A percentile compares a stretch with the other conserved stretches of the same genome.
These are phyloP conservation scores for Sporopachydermia quercuum DNA, from an alignment of 805 yeast species.

Conservation along the genomic window DNA sequence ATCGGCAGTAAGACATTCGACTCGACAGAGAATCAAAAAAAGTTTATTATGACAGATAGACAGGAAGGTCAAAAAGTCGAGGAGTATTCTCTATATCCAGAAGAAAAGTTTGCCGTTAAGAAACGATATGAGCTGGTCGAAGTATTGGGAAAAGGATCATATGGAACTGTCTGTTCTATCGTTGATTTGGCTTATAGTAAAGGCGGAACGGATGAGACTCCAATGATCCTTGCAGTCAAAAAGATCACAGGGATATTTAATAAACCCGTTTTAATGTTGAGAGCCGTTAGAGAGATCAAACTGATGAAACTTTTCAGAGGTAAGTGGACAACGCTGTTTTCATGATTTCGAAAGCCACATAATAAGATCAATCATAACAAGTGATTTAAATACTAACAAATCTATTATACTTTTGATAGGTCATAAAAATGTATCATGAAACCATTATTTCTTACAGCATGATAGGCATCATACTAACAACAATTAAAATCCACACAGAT, in stretches of 20 bases:
- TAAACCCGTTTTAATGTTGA: constrained; percentile 48
- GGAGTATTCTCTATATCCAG: constrained; percentile 13
- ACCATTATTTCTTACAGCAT: too few relatives aligned
- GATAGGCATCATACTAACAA: too few relatives aligned
- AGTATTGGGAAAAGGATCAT: constrained; percentile 70
- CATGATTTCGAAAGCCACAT: too few relatives aligned
- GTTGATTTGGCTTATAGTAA: constrained; percentile 27
- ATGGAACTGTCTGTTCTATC: constrained; percentile 77
- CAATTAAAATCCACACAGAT: too few relatives aligned
- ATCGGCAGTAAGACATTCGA: too few relatives aligned
- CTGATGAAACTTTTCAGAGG: constrained; percentile 75
- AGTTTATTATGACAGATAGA: too few relatives aligned
- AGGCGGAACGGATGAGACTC: constrained; percentile 8
- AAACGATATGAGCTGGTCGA: constrained; percentile 40
- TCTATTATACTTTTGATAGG: background rate
- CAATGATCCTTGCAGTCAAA: constrained; percentile 57
- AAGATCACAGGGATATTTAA: constrained; percentile 60
- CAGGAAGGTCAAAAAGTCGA: too few relatives aligned
- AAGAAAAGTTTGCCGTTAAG: constrained; percentile 48
- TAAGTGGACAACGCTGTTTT: too few relatives aligned
- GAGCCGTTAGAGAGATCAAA: constrained; percentile 76
- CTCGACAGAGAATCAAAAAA: too few relatives aligned
- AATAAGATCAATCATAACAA: constrained; percentile 38
- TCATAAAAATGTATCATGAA: constrained; percentile 2
- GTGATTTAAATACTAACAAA: background rate